phyloP scores from a whole-genome alignment of 352 stramenopile species.

The Phytophthora gonapodyides region DNA sequence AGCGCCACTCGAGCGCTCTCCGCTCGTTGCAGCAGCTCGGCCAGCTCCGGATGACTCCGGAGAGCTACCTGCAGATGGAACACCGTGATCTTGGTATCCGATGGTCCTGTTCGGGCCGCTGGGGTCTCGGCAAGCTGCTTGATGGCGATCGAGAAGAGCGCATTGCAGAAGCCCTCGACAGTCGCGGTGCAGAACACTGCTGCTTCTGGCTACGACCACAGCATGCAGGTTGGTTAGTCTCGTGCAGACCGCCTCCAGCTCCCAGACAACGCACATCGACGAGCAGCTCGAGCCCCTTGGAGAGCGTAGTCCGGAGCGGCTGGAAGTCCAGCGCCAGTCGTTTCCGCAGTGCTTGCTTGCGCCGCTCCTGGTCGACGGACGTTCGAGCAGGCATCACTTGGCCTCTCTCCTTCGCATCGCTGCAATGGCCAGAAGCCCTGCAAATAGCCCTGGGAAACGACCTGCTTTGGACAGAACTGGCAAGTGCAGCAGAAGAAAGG shows the following conservation, averaged over 20 bases:
- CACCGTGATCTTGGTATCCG: conserved; percentile 60
- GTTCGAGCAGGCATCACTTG: conserved; percentile 33
- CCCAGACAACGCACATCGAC: conserved; percentile 55
- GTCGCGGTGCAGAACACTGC: conserved; percentile 57
- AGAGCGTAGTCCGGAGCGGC: conserved; percentile 51
- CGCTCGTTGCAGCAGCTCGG: conserved; percentile 39
- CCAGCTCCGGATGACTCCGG: conserved; percentile 46
- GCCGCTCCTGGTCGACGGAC: conserved; percentile 44
- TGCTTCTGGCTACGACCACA: conserved; percentile 41
- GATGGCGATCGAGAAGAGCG: conserved; percentile 54
- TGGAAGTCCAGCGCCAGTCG: conserved; percentile 62
- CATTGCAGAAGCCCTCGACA: conserved; percentile 58
- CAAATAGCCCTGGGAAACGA: conserved; percentile 22
- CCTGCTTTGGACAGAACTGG: not conserved
- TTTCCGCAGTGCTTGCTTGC: conserved; percentile 50
- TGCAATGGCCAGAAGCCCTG: not conserved
- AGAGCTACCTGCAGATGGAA: conserved; percentile 60
- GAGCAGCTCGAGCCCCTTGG: conserved; percentile 50
- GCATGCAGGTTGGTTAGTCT: conserved; percentile 6
- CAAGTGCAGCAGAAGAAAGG: not conserved
- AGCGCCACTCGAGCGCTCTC: conserved; percentile 43
- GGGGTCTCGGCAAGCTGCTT: conserved; percentile 43
- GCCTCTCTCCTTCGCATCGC: conserved; percentile 3
- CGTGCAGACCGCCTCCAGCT: too few relatives aligned
- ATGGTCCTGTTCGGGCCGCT: conserved; percentile 27